Percentiles rank a stretch among this genome's conserved stretches.
Evolutionary conservation across 1,284 basidiomycete species (phyloP).

Genomic region (Irpex sp.): DNA sequence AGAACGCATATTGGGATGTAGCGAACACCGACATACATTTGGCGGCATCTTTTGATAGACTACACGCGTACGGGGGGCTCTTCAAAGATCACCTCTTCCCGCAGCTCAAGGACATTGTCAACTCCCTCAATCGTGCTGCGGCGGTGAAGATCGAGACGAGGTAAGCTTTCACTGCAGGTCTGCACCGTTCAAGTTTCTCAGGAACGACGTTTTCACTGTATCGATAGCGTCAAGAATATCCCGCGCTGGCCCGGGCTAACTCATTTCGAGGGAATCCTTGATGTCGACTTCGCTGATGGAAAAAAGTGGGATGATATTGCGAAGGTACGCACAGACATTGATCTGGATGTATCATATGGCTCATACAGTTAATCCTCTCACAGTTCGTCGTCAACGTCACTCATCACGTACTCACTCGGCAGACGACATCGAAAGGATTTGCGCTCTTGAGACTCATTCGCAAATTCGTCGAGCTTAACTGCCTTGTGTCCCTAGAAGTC

Average conservation of each 20-base stretch:
- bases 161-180: not conserved
- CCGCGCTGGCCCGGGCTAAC: slow-evolving; percentile 33
- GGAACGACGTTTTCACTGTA: not conserved
- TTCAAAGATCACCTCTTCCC: slow-evolving; percentile 25
- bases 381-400: slow-evolving; percentile 9
- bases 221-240: slow-evolving; percentile 16
- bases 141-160: not conserved
- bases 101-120: not conserved
- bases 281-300: slow-evolving; percentile 33
- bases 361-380: not conserved
- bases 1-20: slow-evolving; percentile 36
- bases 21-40: slow-evolving; percentile 25
- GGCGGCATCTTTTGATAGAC: slow-evolving; percentile 32
- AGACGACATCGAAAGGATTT: slow-evolving; percentile 6
- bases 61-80: slow-evolving; percentile 34
- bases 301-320: slow-evolving; percentile 35
- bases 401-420: slow-evolving; percentile 7
- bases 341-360: not conserved
- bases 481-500: slow-evolving; percentile 14
- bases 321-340: slow-evolving; percentile 26
- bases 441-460: slow-evolving; percentile 15
- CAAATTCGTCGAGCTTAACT: slow-evolving; percentile 15
- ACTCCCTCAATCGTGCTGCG: not conserved
- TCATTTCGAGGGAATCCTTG: slow-evolving; percentile 30
- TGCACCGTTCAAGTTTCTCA: too few species aligned